These are phyloP conservation scores for Boehmeria nivea DNA, from an alignment of 306 rosid species.

Conservation along the genomic window DNA sequence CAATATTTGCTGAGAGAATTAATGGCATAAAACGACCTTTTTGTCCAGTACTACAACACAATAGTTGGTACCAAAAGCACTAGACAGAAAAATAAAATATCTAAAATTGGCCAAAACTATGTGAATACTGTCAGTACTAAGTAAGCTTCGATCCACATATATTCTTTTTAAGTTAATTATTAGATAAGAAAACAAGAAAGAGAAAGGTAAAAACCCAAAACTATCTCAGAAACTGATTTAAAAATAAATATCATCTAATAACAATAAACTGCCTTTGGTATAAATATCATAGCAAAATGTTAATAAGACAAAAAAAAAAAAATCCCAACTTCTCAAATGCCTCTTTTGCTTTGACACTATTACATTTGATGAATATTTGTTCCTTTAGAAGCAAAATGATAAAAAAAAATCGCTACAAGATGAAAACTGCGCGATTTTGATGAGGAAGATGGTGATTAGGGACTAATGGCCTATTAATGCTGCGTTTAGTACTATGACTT, in stretches of 20 bases:
- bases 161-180: background rate
- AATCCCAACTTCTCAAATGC: background rate
- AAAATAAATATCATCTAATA: too few relatives aligned
- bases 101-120: background rate
- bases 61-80: background rate
- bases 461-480: background rate
- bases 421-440: slow-evolving; percentile 10
- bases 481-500: slow-evolving; percentile 1
- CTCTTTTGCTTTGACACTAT: too few relatives aligned
- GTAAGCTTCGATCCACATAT: background rate
- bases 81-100: background rate
- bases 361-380: too few relatives aligned
- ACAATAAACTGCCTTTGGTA: too few relatives aligned
- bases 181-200: background rate
- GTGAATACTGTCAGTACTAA: background rate
- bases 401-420: background rate
- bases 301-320: background rate
- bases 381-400: too few relatives aligned
- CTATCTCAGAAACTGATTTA: background rate
- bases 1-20: background rate
- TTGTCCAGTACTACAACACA: background rate
- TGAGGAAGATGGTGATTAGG: slow-evolving; percentile 1
- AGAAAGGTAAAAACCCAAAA: background rate
- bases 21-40: background rate
- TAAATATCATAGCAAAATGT: background rate